These are phyloP conservation scores for Astrephomene gubernaculifera DNA, from an alignment of 139 green algal species.

Conservation along the genomic window DNA sequence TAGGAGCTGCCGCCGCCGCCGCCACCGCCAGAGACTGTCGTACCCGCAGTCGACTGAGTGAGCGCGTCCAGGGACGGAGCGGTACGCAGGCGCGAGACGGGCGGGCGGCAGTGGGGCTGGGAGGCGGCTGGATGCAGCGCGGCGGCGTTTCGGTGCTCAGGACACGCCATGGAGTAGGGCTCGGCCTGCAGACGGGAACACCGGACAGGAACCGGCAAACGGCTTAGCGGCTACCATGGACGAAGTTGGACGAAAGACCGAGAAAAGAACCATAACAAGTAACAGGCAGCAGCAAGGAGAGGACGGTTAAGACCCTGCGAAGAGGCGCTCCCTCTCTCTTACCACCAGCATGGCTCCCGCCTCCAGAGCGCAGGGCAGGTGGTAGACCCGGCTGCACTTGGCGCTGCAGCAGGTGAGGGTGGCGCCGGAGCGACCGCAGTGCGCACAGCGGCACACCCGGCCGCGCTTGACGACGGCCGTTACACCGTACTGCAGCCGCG, in stretches of 20 bases:
- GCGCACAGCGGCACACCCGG: constrained; percentile 31
- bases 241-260: no score
- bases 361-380: constrained; percentile 52
- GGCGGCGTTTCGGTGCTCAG: constrained; percentile 12
- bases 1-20: background rate
- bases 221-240: no score
- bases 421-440: constrained; percentile 48
- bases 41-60: background rate
- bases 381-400: constrained; percentile 47
- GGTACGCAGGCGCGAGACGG: background rate
- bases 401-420: constrained; percentile 47
- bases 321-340: no score
- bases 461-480: constrained; percentile 24
- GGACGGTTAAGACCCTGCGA: no score
- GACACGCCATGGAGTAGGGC: constrained; percentile 54
- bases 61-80: background rate
- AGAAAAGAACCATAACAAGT: no score
- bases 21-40: background rate
- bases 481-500: constrained; percentile 31
- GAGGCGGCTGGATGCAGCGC: background rate
- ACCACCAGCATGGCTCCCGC: constrained; percentile 46
- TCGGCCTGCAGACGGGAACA: constrained; percentile 42
- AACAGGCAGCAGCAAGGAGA: no score
- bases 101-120: background rate
- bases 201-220: no score